A percentile compares a stretch with the other conserved stretches of the same genome.
phyloP scores from a whole-genome alignment of 306 rosid genomes.

The Vigna reflexopilosa region DNA sequence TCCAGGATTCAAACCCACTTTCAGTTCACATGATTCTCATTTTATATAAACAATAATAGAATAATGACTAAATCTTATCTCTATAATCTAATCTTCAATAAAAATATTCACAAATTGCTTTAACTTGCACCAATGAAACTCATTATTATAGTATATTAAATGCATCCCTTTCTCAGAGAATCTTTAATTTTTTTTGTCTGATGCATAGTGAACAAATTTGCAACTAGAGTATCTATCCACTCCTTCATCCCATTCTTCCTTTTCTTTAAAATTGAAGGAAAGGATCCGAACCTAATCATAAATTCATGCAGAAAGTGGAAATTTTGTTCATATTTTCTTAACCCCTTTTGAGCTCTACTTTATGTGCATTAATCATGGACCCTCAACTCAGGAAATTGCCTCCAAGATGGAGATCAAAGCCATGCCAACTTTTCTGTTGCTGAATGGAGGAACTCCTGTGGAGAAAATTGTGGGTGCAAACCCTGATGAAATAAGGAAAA shows the following conservation, averaged over 20 bases:
- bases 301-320: constrained; percentile 12
- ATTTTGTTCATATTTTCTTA: neutral
- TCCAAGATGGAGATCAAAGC: constrained; percentile 61
- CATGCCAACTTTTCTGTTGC: constrained; percentile 49
- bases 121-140: constrained; percentile 30
- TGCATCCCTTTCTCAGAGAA: constrained; percentile 3
- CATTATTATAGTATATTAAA: constrained; percentile 14
- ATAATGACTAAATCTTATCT: constrained; percentile 37
- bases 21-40: constrained; percentile 28
- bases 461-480: constrained; percentile 62
- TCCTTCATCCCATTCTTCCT: constrained; percentile 18
- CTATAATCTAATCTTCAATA: constrained; percentile 30
- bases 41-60: constrained; percentile 10
- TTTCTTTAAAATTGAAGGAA: neutral
- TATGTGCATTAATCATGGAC: constrained; percentile 6
- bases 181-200: constrained; percentile 14
- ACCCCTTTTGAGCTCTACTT: neutral
- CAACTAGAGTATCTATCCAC: constrained; percentile 10
- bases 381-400: constrained; percentile 45
- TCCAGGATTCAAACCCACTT: constrained; percentile 40
- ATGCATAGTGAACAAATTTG: neutral
- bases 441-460: constrained; percentile 46
- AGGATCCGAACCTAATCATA: neutral
- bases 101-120: neutral
- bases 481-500: constrained; percentile 53